Conservation (phyloP, 441 rosid species). For the Bocquillonia castaneifolia region DNA sequence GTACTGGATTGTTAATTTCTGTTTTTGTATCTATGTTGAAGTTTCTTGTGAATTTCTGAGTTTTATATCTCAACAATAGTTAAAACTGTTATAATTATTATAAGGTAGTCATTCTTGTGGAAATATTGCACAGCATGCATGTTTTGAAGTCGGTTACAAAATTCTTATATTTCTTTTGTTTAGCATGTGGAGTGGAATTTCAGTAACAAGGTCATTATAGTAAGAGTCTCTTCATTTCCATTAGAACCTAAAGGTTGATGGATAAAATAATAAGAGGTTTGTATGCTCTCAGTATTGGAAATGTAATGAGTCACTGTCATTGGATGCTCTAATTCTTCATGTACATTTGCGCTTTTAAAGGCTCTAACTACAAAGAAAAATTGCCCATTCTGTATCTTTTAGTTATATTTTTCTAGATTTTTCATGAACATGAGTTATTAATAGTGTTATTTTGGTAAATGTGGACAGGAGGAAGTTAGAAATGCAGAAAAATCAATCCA, state of each 20-base stretch:
- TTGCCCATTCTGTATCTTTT: background rate
- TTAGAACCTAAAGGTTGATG: background rate
- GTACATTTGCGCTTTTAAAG: slow-evolving; percentile 3
- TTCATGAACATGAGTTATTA: slow-evolving; percentile 4
- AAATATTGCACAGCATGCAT: background rate
- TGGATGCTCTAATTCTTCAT: background rate
- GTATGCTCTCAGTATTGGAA: background rate
- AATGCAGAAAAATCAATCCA: slow-evolving; percentile 71
- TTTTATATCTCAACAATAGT: background rate
- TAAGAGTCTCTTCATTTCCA: background rate
- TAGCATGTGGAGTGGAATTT: background rate
- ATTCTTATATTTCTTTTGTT: background rate
- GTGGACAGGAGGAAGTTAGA: slow-evolving; percentile 65
- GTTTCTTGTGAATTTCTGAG: slow-evolving; percentile 5
- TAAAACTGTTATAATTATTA: background rate
- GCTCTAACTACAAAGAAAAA: slow-evolving; percentile 4
- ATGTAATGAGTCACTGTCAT: background rate
- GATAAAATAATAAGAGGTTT: background rate
- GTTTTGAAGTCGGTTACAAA: background rate
- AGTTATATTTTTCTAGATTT: background rate
- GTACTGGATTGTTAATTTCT: background rate
- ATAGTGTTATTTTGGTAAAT: slow-evolving; percentile 13
- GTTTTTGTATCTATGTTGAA: background rate
- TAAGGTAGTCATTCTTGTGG: slow-evolving; percentile 5
- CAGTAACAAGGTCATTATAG: background rate